Percentiles rank a stretch among this genome's conserved stretches.
Evolutionary conservation across 495 filamentous ascomycete species (phyloP).

Genomic region (Acidiella bohemica): DNA sequence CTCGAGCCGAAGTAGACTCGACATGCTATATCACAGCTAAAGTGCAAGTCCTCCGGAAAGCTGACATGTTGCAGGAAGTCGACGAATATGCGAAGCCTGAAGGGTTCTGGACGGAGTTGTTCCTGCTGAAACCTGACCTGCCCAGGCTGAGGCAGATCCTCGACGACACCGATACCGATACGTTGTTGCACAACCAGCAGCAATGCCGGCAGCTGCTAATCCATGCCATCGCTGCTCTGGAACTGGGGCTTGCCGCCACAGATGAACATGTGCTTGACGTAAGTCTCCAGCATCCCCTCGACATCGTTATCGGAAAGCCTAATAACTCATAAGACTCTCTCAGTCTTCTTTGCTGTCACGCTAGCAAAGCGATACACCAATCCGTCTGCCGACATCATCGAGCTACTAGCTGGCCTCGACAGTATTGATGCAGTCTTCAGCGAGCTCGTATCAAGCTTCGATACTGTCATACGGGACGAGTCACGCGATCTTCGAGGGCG

Average conservation of each 20-base stretch:
- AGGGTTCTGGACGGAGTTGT: slow-evolving; percentile 95
- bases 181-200: slow-evolving; percentile 54
- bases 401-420: slow-evolving; percentile 74
- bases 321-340: slow-evolving; percentile 62
- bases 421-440: slow-evolving; percentile 73
- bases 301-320: neutral
- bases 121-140: slow-evolving; percentile 68
- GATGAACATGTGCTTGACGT: slow-evolving; percentile 84
- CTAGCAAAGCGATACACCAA: slow-evolving; percentile 89
- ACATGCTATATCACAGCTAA: no score
- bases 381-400: slow-evolving; percentile 87
- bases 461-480: slow-evolving; percentile 59
- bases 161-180: slow-evolving; percentile 52
- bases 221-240: slow-evolving; percentile 55
- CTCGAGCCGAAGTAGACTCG: no score
- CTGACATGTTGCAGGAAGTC: no score
- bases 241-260: slow-evolving; percentile 44
- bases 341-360: slow-evolving; percentile 67
- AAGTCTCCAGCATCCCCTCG: slow-evolving; percentile 24
- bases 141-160: slow-evolving; percentile 52
- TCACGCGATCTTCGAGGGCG: slow-evolving; percentile 59
- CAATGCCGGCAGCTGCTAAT: slow-evolving; percentile 70
- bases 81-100: slow-evolving; percentile 59
- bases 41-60: no score
- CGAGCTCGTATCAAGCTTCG: slow-evolving; percentile 73